These are phyloP conservation scores for Aspergillus taichungensis DNA, from an alignment of 495 filamentous ascomycete species.

Conservation along the genomic window DNA sequence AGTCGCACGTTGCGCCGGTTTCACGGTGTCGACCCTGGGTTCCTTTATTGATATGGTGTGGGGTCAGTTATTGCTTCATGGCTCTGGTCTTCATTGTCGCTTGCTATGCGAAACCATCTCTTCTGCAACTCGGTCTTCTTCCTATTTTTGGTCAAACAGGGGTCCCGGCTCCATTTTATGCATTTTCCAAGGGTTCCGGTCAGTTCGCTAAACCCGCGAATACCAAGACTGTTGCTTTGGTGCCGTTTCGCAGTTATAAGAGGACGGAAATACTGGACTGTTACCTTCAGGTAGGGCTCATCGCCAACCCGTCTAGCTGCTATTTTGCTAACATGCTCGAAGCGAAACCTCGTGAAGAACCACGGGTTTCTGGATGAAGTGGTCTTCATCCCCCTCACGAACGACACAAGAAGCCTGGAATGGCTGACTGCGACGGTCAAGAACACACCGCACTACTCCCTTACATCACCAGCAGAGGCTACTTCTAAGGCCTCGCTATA, in stretches of 20 bases:
- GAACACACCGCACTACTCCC: constrained; percentile 19
- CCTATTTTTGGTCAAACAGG: constrained; percentile 16
- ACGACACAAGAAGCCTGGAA: constrained; percentile 33
- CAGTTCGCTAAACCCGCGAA: constrained; percentile 33
- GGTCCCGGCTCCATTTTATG: constrained; percentile 20
- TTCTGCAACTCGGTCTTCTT: constrained; percentile 15
- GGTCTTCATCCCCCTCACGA: constrained; percentile 43
- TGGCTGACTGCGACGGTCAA: constrained; percentile 31
- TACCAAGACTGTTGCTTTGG: constrained; percentile 39
- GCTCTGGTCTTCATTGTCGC: constrained; percentile 9
- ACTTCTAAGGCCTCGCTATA: constrained; percentile 30
- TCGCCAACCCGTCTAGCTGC: too few relatives aligned
- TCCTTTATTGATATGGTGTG: constrained; percentile 15
- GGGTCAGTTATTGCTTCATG: constrained; percentile 19
- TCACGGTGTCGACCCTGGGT: constrained; percentile 7
- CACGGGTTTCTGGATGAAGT: constrained; percentile 46
- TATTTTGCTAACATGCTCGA: neutral
- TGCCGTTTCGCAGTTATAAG: constrained; percentile 40
- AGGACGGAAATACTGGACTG: constrained; percentile 43
- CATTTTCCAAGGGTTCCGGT: constrained; percentile 20
- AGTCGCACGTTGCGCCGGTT: neutral
- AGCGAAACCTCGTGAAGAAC: constrained; percentile 44
- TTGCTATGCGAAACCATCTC: constrained; percentile 14
- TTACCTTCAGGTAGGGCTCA: constrained; percentile 33
- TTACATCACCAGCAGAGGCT: constrained; percentile 16